A percentile compares a stretch with the other conserved stretches of the same genome.
phyloP scores from a whole-genome alignment of 148 eudicot genomes.

The Chenopodium formosanum region DNA sequence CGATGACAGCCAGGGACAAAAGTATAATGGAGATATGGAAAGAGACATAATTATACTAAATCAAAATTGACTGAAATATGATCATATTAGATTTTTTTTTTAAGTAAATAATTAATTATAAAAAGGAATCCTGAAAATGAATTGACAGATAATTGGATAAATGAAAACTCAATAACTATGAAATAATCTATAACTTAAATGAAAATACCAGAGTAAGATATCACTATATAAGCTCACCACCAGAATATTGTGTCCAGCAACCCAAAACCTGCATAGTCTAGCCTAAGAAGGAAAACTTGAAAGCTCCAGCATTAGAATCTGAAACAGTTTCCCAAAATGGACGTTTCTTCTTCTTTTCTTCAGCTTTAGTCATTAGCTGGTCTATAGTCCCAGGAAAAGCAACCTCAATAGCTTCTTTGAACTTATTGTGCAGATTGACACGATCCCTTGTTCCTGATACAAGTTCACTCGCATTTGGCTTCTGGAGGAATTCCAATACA shows the following conservation, averaged over 20 bases:
- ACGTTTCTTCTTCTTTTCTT: constrained; percentile 55
- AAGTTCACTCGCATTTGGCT: constrained; percentile 83
- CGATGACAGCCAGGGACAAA: background rate
- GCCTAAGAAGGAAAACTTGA: constrained; percentile 73
- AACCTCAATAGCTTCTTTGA: constrained; percentile 65
- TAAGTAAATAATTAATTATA: background rate
- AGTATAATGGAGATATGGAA: background rate
- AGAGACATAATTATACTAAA: background rate
- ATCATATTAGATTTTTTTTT: too few relatives aligned
- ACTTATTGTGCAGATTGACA: constrained; percentile 75
- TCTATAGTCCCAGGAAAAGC: constrained; percentile 75
- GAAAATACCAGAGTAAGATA: background rate
- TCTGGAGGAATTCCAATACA: constrained; percentile 85
- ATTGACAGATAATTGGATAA: background rate
- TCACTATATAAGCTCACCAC: background rate
- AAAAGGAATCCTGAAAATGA: background rate
- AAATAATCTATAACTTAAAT: background rate
- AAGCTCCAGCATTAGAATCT: constrained; percentile 75
- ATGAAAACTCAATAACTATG: background rate
- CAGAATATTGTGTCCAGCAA: background rate
- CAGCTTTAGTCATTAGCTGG: constrained; percentile 51
- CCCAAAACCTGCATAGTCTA: background rate
- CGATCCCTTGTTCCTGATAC: constrained; percentile 95
- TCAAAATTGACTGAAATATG: background rate
- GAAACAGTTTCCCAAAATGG: constrained; percentile 78